These are phyloP conservation scores for Beauveria varroae DNA, from an alignment of 2,329 filamentous ascomycete species.

Conservation along the genomic window DNA sequence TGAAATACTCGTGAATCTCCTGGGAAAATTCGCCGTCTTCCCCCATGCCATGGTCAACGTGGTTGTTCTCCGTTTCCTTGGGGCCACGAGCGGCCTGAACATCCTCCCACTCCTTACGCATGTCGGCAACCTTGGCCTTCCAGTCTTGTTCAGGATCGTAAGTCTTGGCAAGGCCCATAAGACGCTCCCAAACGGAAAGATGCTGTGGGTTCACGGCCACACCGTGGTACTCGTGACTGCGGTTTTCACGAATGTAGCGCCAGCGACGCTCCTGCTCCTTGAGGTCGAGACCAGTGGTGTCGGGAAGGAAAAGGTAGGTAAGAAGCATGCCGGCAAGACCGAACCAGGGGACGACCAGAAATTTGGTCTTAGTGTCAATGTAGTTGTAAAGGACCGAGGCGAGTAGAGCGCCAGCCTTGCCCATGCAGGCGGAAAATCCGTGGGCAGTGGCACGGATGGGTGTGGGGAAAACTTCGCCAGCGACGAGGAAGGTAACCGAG, in stretches of 20 bases:
- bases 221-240: slow-evolving; percentile 79
- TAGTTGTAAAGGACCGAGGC: slow-evolving; percentile 93
- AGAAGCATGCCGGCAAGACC: slow-evolving; percentile 79
- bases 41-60: slow-evolving; percentile 26
- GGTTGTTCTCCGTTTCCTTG: slow-evolving; percentile 38
- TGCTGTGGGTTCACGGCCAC: slow-evolving; percentile 87
- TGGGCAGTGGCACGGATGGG: slow-evolving; percentile 89
- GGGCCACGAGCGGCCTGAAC: slow-evolving; percentile 38
- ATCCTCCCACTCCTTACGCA: slow-evolving; percentile 57
- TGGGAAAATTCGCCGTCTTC: slow-evolving; percentile 44
- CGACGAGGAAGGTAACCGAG: slow-evolving; percentile 90
- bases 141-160: slow-evolving; percentile 82
- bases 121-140: slow-evolving; percentile 76
- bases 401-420: slow-evolving; percentile 81
- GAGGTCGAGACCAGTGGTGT: slow-evolving; percentile 91
- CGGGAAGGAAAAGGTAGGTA: slow-evolving; percentile 82
- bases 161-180: slow-evolving; percentile 67
- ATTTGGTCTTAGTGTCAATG: slow-evolving; percentile 76
- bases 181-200: slow-evolving; percentile 79
- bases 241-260: slow-evolving; percentile 74
- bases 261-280: slow-evolving; percentile 96
- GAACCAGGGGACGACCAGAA: slow-evolving; percentile 93
- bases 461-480: slow-evolving; percentile 93
- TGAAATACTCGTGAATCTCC: slow-evolving; percentile 49
- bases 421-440: slow-evolving; percentile 85